Evolutionary conservation across 805 yeast genomes (phyloP).

Genomic region (Lachancea waltii): DNA sequence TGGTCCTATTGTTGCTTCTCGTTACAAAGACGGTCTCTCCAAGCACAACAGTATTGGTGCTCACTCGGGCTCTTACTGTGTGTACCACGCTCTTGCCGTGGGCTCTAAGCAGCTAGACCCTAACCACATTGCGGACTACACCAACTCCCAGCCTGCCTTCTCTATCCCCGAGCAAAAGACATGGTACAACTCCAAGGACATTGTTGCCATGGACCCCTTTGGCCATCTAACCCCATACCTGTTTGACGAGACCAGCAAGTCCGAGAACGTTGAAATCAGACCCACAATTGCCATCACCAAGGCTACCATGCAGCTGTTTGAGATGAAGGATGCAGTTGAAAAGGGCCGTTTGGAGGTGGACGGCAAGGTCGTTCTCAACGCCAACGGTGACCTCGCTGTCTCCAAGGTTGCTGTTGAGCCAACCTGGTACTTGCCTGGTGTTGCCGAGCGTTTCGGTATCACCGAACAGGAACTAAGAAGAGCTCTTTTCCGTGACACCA

Average conservation of each 20-base stretch:
- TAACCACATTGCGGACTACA: constrained; percentile 50
- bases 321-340: constrained; percentile 49
- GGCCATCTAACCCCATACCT: constrained; percentile 63
- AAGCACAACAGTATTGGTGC: constrained; percentile 62
- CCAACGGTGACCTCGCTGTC: constrained; percentile 54
- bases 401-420: constrained; percentile 65
- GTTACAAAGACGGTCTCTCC: constrained; percentile 41
- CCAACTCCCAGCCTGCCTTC: constrained; percentile 58
- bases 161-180: constrained; percentile 47
- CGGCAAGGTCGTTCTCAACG: constrained; percentile 53
- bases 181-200: constrained; percentile 51
- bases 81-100: constrained; percentile 60
- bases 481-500: constrained; percentile 60
- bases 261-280: constrained; percentile 48
- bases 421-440: constrained; percentile 66
- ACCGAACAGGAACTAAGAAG: constrained; percentile 50
- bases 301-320: constrained; percentile 56
- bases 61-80: constrained; percentile 55
- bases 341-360: constrained; percentile 50
- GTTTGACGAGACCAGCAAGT: constrained; percentile 38
- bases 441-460: constrained; percentile 55
- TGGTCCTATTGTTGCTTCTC: constrained; percentile 54
- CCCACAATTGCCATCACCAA: constrained; percentile 64
- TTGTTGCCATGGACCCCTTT: constrained; percentile 60
- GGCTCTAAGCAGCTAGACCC: constrained; percentile 52